Evolutionary conservation across 2,329 filamentous ascomycete genomes (phyloP).

Genomic region (Fusarium sp.): DNA sequence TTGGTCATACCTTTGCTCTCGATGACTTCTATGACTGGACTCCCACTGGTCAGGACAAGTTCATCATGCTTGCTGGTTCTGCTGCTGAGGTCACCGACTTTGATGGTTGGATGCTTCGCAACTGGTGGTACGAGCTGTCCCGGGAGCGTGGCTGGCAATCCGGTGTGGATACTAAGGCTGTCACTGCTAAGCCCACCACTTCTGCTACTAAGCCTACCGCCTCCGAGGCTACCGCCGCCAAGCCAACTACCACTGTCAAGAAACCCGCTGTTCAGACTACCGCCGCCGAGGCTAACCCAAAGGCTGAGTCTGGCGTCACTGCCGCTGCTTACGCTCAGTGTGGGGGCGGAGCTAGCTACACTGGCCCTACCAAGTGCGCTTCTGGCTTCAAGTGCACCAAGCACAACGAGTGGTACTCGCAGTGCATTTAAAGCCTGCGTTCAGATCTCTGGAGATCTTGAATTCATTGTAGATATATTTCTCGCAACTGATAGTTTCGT

Average conservation of each 20-base stretch:
- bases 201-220: neutral
- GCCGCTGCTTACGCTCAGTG: constrained; percentile 34
- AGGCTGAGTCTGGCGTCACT: neutral
- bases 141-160: constrained; percentile 46
- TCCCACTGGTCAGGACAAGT: constrained; percentile 54
- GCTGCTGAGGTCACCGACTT: constrained; percentile 58
- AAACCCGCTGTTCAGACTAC: neutral
- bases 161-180: neutral
- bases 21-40: constrained; percentile 61
- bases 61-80: constrained; percentile 60
- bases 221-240: neutral
- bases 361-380: constrained; percentile 39
- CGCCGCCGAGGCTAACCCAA: neutral
- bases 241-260: neutral
- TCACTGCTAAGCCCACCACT: neutral
- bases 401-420: constrained; percentile 44
- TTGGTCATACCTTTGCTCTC: constrained; percentile 56
- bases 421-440: constrained; percentile 34
- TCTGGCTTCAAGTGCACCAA: constrained; percentile 37
- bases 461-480: neutral
- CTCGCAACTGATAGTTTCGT: neutral
- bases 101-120: constrained; percentile 60
- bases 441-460: neutral
- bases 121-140: constrained; percentile 57
- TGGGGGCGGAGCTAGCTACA: constrained; percentile 39